Percentiles rank a stretch among this genome's conserved stretches.
These are phyloP conservation scores for Pseudonitzschia multistriata DNA, from an alignment of 108 stramenopile species.

Conservation along the genomic window DNA sequence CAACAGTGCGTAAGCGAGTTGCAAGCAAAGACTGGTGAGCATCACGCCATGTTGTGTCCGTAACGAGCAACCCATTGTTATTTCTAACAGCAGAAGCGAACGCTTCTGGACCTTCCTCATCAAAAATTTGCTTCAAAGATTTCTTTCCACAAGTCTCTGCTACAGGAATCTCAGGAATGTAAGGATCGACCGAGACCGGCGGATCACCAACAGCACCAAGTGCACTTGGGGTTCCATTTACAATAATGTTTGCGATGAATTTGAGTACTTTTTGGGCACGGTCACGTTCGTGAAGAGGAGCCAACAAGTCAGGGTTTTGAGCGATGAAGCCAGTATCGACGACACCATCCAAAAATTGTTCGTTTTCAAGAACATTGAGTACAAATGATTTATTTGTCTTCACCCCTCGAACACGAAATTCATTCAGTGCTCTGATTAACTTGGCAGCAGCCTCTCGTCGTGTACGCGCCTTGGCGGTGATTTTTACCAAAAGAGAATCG, in stretches of 20 bases:
- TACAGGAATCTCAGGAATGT: slow-evolving; percentile 54
- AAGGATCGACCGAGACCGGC: slow-evolving; percentile 73
- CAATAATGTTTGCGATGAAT: slow-evolving; percentile 86
- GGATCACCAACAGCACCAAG: slow-evolving; percentile 88
- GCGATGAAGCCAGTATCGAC: slow-evolving; percentile 94
- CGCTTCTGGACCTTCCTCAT: slow-evolving; percentile 81
- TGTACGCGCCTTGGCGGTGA: slow-evolving; percentile 80
- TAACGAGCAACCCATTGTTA: slow-evolving; percentile 86
- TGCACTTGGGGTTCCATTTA: slow-evolving; percentile 88
- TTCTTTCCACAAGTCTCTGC: slow-evolving; percentile 16
- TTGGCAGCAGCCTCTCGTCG: slow-evolving; percentile 83
- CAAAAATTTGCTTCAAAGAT: slow-evolving; percentile 53
- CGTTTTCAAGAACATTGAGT: slow-evolving; percentile 84
- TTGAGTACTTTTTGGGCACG: slow-evolving; percentile 77
- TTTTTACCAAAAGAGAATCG: slow-evolving; percentile 91
- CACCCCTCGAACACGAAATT: slow-evolving; percentile 92
- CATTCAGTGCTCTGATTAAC: slow-evolving; percentile 66
- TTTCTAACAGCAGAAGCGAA: slow-evolving; percentile 91
- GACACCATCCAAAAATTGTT: slow-evolving; percentile 82
- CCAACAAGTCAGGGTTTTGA: slow-evolving; percentile 71
- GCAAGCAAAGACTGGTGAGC: slow-evolving; percentile 97
- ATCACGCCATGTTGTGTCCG: slow-evolving; percentile 98
- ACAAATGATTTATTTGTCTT: slow-evolving; percentile 84
- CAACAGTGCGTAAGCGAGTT: slow-evolving; percentile 90
- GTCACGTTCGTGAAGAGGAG: slow-evolving; percentile 79